These are phyloP conservation scores for Plantago elongata DNA, from an alignment of 257 asterid species.

Conservation along the genomic window DNA sequence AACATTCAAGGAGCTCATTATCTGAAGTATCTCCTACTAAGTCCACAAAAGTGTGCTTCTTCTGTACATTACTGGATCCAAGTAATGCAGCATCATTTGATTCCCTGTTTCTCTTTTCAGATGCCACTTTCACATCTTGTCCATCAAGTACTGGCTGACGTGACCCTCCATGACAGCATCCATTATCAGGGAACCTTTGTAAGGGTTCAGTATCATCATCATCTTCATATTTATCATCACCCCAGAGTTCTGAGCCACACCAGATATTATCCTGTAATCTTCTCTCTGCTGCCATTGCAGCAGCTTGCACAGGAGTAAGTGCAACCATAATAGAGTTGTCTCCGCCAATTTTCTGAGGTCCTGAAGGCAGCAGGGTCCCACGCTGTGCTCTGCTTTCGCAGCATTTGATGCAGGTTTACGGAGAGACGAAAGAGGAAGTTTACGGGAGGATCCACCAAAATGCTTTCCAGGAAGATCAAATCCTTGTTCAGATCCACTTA, in stretches of 20 bases:
- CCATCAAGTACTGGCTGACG: slow-evolving; percentile 20
- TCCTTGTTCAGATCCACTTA: slow-evolving; percentile 76
- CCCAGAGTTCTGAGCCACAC: slow-evolving; percentile 81
- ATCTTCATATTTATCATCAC: slow-evolving; percentile 29
- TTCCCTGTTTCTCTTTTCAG: slow-evolving; percentile 58
- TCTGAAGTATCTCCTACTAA: slow-evolving; percentile 27
- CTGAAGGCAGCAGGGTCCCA: slow-evolving; percentile 70
- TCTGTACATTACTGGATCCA: slow-evolving; percentile 24
- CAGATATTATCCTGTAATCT: slow-evolving; percentile 78
- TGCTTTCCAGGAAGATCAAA: slow-evolving; percentile 89
- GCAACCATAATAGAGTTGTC: slow-evolving; percentile 67
- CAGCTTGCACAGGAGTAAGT: slow-evolving; percentile 86
- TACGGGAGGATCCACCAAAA: slow-evolving; percentile 63
- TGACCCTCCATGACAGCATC: slow-evolving; percentile 35
- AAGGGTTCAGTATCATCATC: slow-evolving; percentile 41
- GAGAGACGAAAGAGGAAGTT: slow-evolving; percentile 56
- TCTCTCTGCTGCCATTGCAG: slow-evolving; percentile 99
- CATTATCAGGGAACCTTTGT: slow-evolving; percentile 29
- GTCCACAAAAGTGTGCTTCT: slow-evolving; percentile 30
- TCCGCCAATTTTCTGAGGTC: slow-evolving; percentile 81
- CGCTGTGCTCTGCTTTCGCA: slow-evolving; percentile 76
- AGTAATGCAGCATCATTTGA: slow-evolving; percentile 25
- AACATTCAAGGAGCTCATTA: slow-evolving; percentile 22
- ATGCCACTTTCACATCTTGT: slow-evolving; percentile 22
- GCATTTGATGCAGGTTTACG: slow-evolving; percentile 63